Percentiles rank a stretch among this genome's conserved stretches.
phyloP scores from a whole-genome alignment of 163 green algal genomes.

The Prototheca wickerhamii region DNA sequence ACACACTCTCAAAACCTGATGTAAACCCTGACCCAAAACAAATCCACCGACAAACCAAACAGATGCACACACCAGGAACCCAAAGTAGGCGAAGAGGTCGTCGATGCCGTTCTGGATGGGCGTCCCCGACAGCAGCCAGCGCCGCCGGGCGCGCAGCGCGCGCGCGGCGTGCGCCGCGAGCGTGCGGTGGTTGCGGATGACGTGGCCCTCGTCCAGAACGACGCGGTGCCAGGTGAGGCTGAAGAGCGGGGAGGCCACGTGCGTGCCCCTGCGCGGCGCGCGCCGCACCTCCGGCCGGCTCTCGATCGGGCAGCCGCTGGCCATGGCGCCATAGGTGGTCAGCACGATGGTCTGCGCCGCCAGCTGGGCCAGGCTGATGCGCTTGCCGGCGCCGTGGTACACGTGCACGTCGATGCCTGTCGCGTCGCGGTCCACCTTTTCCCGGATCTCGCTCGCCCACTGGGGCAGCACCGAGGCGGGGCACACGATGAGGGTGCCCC shows the following conservation, averaged over 20 bases:
- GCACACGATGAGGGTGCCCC: constrained; percentile 83
- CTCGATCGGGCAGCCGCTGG: constrained; percentile 9
- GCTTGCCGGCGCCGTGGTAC: constrained; percentile 59
- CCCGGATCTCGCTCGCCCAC: constrained; percentile 65
- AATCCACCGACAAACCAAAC: neutral
- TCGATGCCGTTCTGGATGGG: constrained; percentile 84
- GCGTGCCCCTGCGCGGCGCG: constrained; percentile 2
- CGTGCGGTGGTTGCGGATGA: constrained; percentile 71
- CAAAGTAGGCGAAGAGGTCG: constrained; percentile 82
- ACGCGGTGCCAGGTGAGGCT: constrained; percentile 31
- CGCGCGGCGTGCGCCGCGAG: constrained; percentile 54
- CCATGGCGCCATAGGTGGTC: constrained; percentile 80
- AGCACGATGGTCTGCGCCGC: constrained; percentile 64
- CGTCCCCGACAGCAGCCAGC: constrained; percentile 75
- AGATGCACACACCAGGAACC: constrained; percentile 39
- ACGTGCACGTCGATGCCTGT: constrained; percentile 43
- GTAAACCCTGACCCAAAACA: neutral
- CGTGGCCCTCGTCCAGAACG: constrained; percentile 80
- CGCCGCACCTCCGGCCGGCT: neutral
- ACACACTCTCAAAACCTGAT: neutral
- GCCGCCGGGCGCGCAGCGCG: constrained; percentile 1
- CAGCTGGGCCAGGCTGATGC: constrained; percentile 23
- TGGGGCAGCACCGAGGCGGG: constrained; percentile 79
- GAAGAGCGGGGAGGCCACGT: constrained; percentile 7
- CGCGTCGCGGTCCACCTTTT: constrained; percentile 49